These are phyloP conservation scores for Spinacia oleracea DNA, from an alignment of 179 eudicot genomes.

Conservation along the genomic window DNA sequence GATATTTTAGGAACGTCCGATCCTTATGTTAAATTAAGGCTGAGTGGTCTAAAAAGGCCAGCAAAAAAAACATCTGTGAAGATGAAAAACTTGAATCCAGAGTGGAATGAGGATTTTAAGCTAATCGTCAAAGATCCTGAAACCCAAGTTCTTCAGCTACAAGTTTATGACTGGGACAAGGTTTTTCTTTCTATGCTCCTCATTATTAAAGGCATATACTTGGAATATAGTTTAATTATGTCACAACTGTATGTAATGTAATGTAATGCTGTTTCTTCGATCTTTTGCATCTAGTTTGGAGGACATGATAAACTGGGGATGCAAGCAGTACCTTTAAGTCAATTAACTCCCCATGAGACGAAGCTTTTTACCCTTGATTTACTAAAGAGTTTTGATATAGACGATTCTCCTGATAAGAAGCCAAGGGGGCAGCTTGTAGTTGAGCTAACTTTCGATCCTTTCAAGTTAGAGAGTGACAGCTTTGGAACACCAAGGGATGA, in stretches of 20 bases:
- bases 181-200: constrained; percentile 32
- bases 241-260: neutral
- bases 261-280: neutral
- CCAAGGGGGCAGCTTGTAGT: constrained; percentile 66
- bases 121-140: constrained; percentile 82
- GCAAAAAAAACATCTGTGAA: constrained; percentile 71
- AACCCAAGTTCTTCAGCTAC: constrained; percentile 63
- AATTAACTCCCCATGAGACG: constrained; percentile 57
- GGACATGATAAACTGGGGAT: constrained; percentile 72
- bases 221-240: no score
- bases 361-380: constrained; percentile 65
- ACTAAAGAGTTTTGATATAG: constrained; percentile 50
- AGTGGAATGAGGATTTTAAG: constrained; percentile 87
- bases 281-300: constrained; percentile 58
- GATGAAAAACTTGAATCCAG: constrained; percentile 80
- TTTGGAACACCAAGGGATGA: constrained; percentile 35
- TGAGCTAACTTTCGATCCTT: constrained; percentile 74
- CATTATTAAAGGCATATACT: no score
- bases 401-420: constrained; percentile 53
- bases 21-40: constrained; percentile 84
- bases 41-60: constrained; percentile 66
- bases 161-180: constrained; percentile 96
- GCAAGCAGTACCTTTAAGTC: constrained; percentile 64
- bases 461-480: constrained; percentile 51
- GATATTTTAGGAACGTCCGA: constrained; percentile 84